phyloP scores from a whole-genome alignment of 495 filamentous ascomycete genomes.

The Apodospora peruviana region DNA sequence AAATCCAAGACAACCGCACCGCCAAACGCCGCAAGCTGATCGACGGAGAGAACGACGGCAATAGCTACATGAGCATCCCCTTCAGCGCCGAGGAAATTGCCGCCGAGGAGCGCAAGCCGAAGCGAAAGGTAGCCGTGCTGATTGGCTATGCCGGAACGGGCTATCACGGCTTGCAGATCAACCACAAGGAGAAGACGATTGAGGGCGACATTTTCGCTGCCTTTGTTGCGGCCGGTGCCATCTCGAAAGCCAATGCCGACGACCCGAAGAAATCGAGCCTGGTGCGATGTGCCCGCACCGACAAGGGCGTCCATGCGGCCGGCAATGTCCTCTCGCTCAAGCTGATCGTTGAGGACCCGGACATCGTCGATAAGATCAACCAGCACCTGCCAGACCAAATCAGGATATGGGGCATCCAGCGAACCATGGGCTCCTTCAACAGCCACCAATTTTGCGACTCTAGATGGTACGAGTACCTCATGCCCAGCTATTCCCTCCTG shows the following conservation, averaged over 20 bases:
- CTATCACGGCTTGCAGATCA: constrained; percentile 93
- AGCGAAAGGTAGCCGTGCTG: constrained; percentile 91
- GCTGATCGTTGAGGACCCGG: constrained; percentile 85
- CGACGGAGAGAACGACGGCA: constrained; percentile 34
- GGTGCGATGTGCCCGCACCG: constrained; percentile 88
- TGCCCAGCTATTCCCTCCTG: constrained; percentile 84
- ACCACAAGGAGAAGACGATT: constrained; percentile 75
- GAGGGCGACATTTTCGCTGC: constrained; percentile 95
- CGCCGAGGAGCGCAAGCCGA: constrained; percentile 76
- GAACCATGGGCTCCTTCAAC: constrained; percentile 80
- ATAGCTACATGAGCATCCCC: constrained; percentile 37
- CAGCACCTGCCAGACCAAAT: constrained; percentile 78
- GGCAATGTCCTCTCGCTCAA: constrained; percentile 95
- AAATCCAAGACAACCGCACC: constrained; percentile 50
- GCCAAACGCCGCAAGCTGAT: constrained; percentile 48
- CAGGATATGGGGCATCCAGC: constrained; percentile 83
- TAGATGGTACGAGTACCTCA: constrained; percentile 91
- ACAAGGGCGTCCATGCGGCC: constrained; percentile 96
- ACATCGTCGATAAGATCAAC: constrained; percentile 89
- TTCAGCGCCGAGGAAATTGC: constrained; percentile 68
- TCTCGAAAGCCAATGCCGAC: constrained; percentile 92
- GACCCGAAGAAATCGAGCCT: constrained; percentile 96
- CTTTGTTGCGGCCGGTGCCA: constrained; percentile 82
- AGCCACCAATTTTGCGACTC: constrained; percentile 91
- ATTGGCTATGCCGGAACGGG: constrained; percentile 96